Base-by-base conservation (phyloP, 1,139 yeast genomes). In the Candida mesenterica region DNA sequence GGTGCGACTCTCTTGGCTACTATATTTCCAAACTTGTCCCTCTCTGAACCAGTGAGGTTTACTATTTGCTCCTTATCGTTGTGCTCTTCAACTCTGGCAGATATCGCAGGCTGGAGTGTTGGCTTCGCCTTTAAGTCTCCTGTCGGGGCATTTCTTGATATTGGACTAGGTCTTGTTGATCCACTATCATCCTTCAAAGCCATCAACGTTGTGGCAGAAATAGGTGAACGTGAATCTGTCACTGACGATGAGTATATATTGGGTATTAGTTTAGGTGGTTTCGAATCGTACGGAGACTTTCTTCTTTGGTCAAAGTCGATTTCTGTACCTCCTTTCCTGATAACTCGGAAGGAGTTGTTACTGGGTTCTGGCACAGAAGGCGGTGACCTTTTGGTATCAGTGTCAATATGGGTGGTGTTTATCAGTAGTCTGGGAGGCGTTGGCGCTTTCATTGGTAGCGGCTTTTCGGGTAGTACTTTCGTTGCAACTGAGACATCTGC, bases 241-340 rank as follows among this genome's bases (percentile, higher is more conserved):
- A 68, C 65, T 1, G 74, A 68, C 0, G 72, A 67, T 0, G 72
- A 62, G 40, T 66, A 67, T 13, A 68, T 69, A 40, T 66, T 69
- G 5, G 72, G 68, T 23, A 68, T 68, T 31, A 63, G 46, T 37
- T 67, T 67, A 1, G 75, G 74, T 1, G 71, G 62, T 36, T 66
- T 68, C 3, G 59, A 45, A 30, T 72, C 79, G 49, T 76, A 83
- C 1, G 95, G 95, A 0, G 95, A 82, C 34, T 80, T 79, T 30
- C 95, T 64, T 37, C 90, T 68, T 49, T 86, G 82, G 50, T 87
- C 94, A 54, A 87, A 86, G 59, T 88, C 89, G 39, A 87, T 85
- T 52, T 84, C 94, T 19, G 76, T 64, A 12, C 74, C 67, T 28
- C 75, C 78, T n/a, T 80, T 77, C 24, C 90, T 60, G 10, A 86